Conservation (phyloP, 352 stramenopile species). For the Phytopythium aichiense region DNA sequence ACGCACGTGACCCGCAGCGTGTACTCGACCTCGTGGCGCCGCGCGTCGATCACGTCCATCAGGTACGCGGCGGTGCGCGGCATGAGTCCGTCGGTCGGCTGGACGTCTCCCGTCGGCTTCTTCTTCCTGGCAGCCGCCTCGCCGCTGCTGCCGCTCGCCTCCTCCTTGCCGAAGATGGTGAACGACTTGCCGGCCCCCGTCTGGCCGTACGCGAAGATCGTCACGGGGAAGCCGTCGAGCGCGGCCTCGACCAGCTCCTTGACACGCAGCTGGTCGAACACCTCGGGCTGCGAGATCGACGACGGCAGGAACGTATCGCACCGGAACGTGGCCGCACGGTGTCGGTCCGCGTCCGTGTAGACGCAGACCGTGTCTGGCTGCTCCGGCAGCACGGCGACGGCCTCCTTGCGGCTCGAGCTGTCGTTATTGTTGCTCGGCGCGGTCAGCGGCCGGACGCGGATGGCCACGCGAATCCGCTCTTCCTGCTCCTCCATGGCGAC, state of each 20-base stretch:
- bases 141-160: conserved; percentile 7
- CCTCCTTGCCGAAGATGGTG: conserved; percentile 71
- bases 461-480: conserved; percentile 61
- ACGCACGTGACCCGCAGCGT: conserved; percentile 64
- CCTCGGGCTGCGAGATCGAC: conserved; percentile 32
- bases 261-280: conserved; percentile 46
- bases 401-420: conserved; percentile 11
- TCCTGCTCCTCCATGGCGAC: conserved; percentile 36
- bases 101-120: conserved; percentile 8
- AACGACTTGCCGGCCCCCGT: conserved; percentile 71
- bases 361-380: conserved; percentile 34
- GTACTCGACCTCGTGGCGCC: conserved; percentile 39
- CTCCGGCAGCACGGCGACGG: conserved; percentile 33
- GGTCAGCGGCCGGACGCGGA: conserved; percentile 46
- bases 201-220: conserved; percentile 75
- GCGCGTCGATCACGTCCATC: conserved; percentile 43
- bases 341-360: conserved; percentile 28
- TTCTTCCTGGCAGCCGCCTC: neutral
- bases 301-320: conserved; percentile 55
- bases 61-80: conserved; percentile 42
- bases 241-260: conserved; percentile 46
- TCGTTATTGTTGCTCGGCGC: neutral
- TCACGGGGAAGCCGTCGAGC: conserved; percentile 63
- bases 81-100: conserved; percentile 46
- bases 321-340: conserved; percentile 47